A percentile compares a stretch with the other conserved stretches of the same genome.
phyloP scores from a whole-genome alignment of 257 asterid genomes.

The Solanum pimpinellifolium region DNA sequence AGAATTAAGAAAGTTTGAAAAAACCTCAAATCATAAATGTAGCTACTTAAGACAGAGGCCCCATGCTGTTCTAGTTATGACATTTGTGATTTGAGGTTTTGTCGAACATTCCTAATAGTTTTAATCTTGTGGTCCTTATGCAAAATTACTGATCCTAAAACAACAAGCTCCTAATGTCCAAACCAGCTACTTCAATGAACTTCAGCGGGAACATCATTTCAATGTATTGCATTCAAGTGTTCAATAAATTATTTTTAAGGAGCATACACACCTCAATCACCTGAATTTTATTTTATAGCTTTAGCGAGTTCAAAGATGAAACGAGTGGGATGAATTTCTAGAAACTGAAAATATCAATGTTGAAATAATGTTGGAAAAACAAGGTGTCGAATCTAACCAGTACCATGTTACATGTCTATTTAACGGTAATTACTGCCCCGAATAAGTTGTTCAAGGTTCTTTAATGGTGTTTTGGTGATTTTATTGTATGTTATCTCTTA shows the following conservation, averaged over 20 bases:
- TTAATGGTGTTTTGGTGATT: not conserved
- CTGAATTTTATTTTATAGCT: too few relatives aligned
- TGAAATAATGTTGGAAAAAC: not conserved
- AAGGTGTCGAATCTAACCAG: not conserved
- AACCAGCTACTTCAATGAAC: not conserved
- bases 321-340: not conserved
- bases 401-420: too few relatives aligned
- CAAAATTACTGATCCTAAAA: not conserved
- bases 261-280: not conserved
- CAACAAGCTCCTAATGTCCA: not conserved
- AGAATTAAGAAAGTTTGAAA: not conserved
- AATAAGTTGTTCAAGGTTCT: not conserved
- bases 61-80: not conserved
- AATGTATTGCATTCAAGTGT: not conserved
- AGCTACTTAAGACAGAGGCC: not conserved
- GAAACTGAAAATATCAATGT: not conserved
- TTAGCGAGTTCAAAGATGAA: not conserved
- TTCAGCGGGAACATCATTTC: not conserved
- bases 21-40: not conserved
- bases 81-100: too few relatives aligned
- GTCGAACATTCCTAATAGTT: too few relatives aligned
- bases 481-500: not conserved
- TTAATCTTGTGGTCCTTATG: not conserved
- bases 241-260: not conserved
- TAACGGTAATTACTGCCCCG: accelerated